These are phyloP conservation scores for Curvularia sp. DNA, from an alignment of 2,329 filamentous ascomycete species.

Conservation along the genomic window DNA sequence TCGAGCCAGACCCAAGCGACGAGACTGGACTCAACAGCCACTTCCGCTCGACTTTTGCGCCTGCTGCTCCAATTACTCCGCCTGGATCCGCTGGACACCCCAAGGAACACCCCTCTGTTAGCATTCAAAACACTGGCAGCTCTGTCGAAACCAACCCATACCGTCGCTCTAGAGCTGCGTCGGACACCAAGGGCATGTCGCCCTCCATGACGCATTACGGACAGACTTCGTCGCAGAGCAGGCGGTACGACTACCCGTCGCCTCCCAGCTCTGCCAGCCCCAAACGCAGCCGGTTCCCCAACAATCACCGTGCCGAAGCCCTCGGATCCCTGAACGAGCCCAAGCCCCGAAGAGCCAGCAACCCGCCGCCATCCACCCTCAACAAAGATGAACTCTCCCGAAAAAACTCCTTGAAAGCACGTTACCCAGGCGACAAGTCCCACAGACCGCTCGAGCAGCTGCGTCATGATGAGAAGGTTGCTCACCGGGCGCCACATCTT, in stretches of 20 bases:
- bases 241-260: slow-evolving; percentile 54
- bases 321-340: slow-evolving; percentile 40
- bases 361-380: slow-evolving; percentile 32
- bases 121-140: slow-evolving; percentile 46
- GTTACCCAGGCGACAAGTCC: slow-evolving; percentile 69
- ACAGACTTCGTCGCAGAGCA: slow-evolving; percentile 29
- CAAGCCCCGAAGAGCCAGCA: slow-evolving; percentile 46
- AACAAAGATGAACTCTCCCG: slow-evolving; percentile 38
- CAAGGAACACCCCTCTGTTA: slow-evolving; percentile 34
- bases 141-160: slow-evolving; percentile 55
- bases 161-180: slow-evolving; percentile 46
- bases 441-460: slow-evolving; percentile 72
- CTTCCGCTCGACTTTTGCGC: slow-evolving; percentile 58
- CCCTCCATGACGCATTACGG: slow-evolving; percentile 26
- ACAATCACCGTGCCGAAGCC: slow-evolving; percentile 41
- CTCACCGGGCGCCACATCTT: slow-evolving; percentile 71
- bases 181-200: slow-evolving; percentile 36
- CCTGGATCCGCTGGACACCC: slow-evolving; percentile 39
- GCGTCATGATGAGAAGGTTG: slow-evolving; percentile 66
- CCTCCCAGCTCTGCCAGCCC: slow-evolving; percentile 64
- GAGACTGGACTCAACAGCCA: slow-evolving; percentile 70
- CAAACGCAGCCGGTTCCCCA: slow-evolving; percentile 49
- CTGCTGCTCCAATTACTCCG: slow-evolving; percentile 42
- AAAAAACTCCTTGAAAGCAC: slow-evolving; percentile 62
- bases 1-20: slow-evolving; percentile 70